These are phyloP conservation scores for Hypomyces perniciosus DNA, from an alignment of 2,329 filamentous ascomycete genomes.

Conservation along the genomic window DNA sequence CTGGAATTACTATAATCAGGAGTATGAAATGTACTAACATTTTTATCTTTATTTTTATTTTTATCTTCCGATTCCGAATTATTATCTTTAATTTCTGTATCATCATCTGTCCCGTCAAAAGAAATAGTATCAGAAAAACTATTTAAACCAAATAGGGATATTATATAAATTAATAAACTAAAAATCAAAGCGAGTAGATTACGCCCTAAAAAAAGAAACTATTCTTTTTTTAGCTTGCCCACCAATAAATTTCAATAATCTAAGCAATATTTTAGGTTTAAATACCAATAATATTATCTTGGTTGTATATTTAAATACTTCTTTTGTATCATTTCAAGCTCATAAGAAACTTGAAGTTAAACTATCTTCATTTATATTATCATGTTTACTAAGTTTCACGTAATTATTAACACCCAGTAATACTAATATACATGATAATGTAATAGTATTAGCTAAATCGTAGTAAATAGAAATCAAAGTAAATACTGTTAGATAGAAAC, in stretches of 20 bases:
- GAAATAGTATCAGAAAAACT: background rate
- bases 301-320: background rate
- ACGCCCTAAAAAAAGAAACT: background rate
- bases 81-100: background rate
- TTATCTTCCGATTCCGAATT: too few species aligned
- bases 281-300: background rate
- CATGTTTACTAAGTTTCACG: background rate
- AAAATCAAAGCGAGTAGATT: background rate
- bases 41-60: background rate
- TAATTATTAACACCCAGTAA: background rate
- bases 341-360: background rate
- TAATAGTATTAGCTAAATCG: constrained; percentile 1
- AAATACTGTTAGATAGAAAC: constrained; percentile 7
- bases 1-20: too few species aligned
- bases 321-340: background rate
- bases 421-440: constrained; percentile 1
- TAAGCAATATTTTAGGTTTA: background rate
- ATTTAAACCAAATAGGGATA: too few species aligned
- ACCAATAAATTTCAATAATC: background rate
- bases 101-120: background rate
- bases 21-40: background rate
- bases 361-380: background rate
- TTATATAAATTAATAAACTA: background rate
- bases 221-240: too few species aligned
- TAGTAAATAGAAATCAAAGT: constrained; percentile 1